Evolutionary conservation across 805 yeast species (phyloP).

Genomic region (Metschnikowia reukaufii): DNA sequence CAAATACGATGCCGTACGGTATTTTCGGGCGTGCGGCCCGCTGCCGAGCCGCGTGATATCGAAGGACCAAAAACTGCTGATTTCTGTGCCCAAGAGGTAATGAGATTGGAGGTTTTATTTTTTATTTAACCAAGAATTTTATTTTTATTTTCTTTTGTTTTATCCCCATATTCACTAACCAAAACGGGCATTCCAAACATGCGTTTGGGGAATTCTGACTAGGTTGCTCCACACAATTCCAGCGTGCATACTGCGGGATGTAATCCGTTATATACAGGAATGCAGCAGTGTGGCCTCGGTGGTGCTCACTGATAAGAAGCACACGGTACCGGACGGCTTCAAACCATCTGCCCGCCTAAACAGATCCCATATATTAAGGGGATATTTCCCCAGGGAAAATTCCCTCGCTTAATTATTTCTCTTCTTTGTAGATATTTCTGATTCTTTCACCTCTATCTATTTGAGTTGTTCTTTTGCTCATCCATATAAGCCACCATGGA

Average conservation of each 20-base stretch:
- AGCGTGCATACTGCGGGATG: background rate
- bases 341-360: background rate
- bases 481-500: slow-evolving; percentile 12
- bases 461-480: background rate
- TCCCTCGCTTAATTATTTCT: background rate
- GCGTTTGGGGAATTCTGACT: background rate
- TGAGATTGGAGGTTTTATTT: too few species aligned
- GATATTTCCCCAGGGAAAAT: background rate
- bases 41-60: background rate
- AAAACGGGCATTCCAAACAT: background rate
- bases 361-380: background rate
- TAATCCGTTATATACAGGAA: background rate
- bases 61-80: background rate
- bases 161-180: too few species aligned
- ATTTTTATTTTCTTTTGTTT: too few species aligned
- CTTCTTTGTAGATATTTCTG: background rate
- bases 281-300: background rate
- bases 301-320: slow-evolving; percentile 5
- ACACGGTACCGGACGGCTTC: slow-evolving; percentile 1
- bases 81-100: too few species aligned
- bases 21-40: background rate
- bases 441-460: background rate
- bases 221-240: background rate
- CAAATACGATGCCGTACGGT: background rate
- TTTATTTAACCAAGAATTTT: too few species aligned